Evolutionary conservation across 768 basidiomycete species (phyloP), one percentile per base, ranked within the genome.

Genomic region (Tephrocybe sp.): DNA sequence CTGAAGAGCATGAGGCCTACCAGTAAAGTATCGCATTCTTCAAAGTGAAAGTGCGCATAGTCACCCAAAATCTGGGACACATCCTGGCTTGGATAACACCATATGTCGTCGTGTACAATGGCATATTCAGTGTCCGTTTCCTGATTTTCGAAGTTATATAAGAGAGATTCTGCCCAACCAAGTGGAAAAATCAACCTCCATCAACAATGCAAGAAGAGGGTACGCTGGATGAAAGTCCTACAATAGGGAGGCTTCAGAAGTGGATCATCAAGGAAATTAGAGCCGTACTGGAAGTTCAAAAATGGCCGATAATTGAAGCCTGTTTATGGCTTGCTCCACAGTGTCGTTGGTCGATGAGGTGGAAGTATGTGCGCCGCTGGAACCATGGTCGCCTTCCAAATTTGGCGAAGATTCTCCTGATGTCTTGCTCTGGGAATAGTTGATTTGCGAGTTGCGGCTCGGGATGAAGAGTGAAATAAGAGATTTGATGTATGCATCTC

Each of bases 181-280:
- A n/a, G n/a, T n/a, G n/a, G n/a, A n/a, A n/a, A n/a, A n/a, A 44
- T 34, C 5, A 14, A 55, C 58, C 50, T 56, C 58, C 49, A 59
- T 51, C n/a, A 21, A 5, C 14, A 39, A 28, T 3, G 48, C 58
- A n/a, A 59, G 55, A 9, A 59, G 37, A 20, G 49, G 48, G 9
- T 26, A 30, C 2, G 42, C 45, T 26, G 54, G 54, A 36, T 59
- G 54, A 17, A 54, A 59, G 34, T 59, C 51, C 58, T 59, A 21
- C 9, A 25, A 21, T 17, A 39, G 7, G 18, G 7, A 39, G 7
- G 38, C 7, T 6, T 20, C 5, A 6, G 10, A 21, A 25, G 44
- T 17, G 18, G 12, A 6, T 18, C 20, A 39, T 12, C 5, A 21
- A 39, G 20, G 7, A 6, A 20, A 12, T 20, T 12, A 6, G 7